Evolutionary conservation across 208 protist species (phyloP), one percentile per base, ranked within the genome.

Genomic region (Trypanosoma avium): DNA sequence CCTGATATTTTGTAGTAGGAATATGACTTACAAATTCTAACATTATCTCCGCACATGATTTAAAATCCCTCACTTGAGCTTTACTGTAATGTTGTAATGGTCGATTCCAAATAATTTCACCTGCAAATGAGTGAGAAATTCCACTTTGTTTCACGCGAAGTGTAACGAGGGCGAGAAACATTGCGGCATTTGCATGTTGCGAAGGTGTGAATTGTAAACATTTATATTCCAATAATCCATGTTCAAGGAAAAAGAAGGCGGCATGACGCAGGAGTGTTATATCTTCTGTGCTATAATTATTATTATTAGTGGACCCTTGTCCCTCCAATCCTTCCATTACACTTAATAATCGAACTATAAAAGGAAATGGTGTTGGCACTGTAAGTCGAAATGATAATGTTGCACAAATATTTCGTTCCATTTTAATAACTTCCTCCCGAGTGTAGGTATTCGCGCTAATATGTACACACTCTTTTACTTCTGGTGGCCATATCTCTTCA

Each of bases 371-470:
- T 22, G 93, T 97, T 19, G 92, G 90, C 24, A 92, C 82, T 10
- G 92, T 97, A 33, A 98, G 75, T 19, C 92, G 87, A 68, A 97
- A 97, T 32, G 77, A 68, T 15, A 98, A 77, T 10, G 74, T 74
- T 33, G 76, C 67, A 60, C 94, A 93, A 36, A 98, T 84, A 48
- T 43, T 46, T 19, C 88, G 80, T 77, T 97, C 95, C 93, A 97
- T 98, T 50, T 72, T 60, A 17, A 96, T 82, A 30, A 97, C 83
- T 65, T 98, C 92, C 29, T 93, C 85, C 4, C 86, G 77, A 19
- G 90, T 92, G 73, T 97, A 98, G 13, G 92, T 95, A 81, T 97
- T 97, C 36, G 93, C 93, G 57, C 83, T 91, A 67, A 98, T 97
- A 81, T 97, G 87, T 38, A 98, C 92, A 53, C 95, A 97, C 63